These are phyloP conservation scores for Hirsutella minnesotensis DNA, from an alignment of 2,329 filamentous ascomycete genomes.

Conservation along the genomic window DNA sequence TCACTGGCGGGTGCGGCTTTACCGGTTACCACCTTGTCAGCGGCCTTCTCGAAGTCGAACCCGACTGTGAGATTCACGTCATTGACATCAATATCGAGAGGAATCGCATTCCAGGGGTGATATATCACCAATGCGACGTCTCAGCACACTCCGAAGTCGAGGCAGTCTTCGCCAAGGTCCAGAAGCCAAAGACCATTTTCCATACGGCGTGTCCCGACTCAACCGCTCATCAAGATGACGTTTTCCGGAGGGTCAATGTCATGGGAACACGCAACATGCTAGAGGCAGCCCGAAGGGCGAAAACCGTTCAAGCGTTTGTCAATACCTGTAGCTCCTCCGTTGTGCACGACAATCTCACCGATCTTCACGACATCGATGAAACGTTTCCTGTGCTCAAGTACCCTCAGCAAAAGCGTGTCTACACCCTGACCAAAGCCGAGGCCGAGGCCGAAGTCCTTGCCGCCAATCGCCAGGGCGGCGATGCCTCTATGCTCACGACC, in stretches of 20 bases:
- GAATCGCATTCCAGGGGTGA: background rate
- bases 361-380: background rate
- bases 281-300: background rate
- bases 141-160: background rate
- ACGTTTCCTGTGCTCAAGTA: background rate
- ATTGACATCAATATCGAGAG: background rate
- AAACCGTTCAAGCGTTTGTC: background rate
- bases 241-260: background rate
- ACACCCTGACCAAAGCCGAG: background rate
- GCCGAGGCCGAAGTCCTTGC: background rate
- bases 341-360: background rate
- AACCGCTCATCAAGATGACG: background rate
- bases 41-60: background rate
- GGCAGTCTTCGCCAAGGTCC: background rate
- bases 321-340: background rate
- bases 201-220: background rate
- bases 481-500: background rate
- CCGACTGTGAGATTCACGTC: background rate
- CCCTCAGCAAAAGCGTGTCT: background rate
- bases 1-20: background rate
- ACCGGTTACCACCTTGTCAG: background rate
- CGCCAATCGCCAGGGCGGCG: background rate
- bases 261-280: background rate
- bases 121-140: background rate
- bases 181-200: background rate